Evolutionary conservation across 192 early-diverging fungal species (phyloP), one percentile per base, ranked within the genome.

Genomic region (Linnemannia elongata): DNA sequence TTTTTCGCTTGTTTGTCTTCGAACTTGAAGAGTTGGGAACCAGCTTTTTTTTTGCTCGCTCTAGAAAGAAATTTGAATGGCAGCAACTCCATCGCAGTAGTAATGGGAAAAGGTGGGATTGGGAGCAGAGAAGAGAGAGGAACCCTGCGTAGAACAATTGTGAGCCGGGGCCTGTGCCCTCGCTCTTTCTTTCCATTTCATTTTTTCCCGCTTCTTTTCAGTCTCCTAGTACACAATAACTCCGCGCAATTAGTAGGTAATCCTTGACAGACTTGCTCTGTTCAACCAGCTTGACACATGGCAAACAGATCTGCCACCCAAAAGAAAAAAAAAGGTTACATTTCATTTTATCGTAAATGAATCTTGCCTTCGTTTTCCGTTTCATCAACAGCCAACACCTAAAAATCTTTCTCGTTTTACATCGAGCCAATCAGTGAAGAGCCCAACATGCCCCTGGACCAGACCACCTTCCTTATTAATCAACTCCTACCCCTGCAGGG

Each of bases 361-460:
- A 57, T 57, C n/a, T n/a, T n/a, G n/a, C n/a, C n/a, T n/a, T n/a
- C 55, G 10, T 27, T 27, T 30, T 60, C 17, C n/a, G 1, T 55
- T 17, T 18, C 17, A 60, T 9, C 22, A 60, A 9, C 22, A 60
- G 8, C 38, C 38, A 39, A 2, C 38, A 39, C 3, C 10, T 1
- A 44, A 44, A 44, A 44, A 33, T 63, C 27, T 33, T 66, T 13
- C 1, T 33, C 8, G 30, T 66, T 33, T 69, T 10, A 27, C 45
- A 52, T 22, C 33, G 3, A 38, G 35, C 77, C 69, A 79, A 79
- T 79, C 49, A 33, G 38, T 33, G 8, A 35, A 39, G 35, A 45
- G 36, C 52, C 36, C 27, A 17, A 41, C 38, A 57, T 60, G 70
- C 78, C 55, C 78, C 71, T 80, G 71, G 35, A 41, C 30, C 36